A percentile compares a stretch with the other conserved stretches of the same genome.
Evolutionary conservation across 2,329 filamentous ascomycete species (phyloP).

Genomic region (Fusarium udum): DNA sequence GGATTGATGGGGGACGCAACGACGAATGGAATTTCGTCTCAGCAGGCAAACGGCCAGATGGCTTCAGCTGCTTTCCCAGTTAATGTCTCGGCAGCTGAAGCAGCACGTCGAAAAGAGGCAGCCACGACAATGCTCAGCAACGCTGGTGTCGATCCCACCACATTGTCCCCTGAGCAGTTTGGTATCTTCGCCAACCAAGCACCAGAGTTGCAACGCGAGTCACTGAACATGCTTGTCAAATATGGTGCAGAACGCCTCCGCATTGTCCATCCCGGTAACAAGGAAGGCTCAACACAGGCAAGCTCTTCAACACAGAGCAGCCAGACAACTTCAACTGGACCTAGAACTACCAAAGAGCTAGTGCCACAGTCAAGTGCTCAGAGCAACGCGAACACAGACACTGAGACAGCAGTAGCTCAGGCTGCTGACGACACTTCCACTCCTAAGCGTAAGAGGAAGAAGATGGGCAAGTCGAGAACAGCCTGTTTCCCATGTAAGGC

Average conservation of each 20-base stretch:
- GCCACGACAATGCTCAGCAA: constrained; percentile 59
- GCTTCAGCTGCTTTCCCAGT: constrained; percentile 41
- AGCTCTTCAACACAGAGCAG: constrained; percentile 37
- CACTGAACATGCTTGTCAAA: constrained; percentile 64
- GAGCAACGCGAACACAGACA: constrained; percentile 21
- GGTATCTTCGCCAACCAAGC: constrained; percentile 69
- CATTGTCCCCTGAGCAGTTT: constrained; percentile 65
- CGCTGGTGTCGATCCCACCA: constrained; percentile 60
- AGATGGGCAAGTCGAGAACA: constrained; percentile 45
- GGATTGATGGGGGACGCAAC: constrained; percentile 21
- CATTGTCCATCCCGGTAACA: constrained; percentile 63
- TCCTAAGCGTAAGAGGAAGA: constrained; percentile 27
- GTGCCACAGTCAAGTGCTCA: constrained; percentile 38
- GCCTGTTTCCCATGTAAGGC: constrained; percentile 51
- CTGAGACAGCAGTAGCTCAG: background rate
- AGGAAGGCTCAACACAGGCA: constrained; percentile 44
- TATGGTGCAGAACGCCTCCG: constrained; percentile 67
- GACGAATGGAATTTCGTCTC: constrained; percentile 15
- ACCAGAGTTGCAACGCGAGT: constrained; percentile 63
- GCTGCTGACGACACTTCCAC: constrained; percentile 1
- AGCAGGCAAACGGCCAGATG: constrained; percentile 15
- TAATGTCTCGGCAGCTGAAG: constrained; percentile 56
- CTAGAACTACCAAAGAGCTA: constrained; percentile 47
- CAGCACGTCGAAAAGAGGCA: constrained; percentile 58
- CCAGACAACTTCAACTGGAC: constrained; percentile 37